These are phyloP conservation scores for Cystofilobasidium bisporidii DNA, from an alignment of 768 basidiomycete species.

Conservation along the genomic window DNA sequence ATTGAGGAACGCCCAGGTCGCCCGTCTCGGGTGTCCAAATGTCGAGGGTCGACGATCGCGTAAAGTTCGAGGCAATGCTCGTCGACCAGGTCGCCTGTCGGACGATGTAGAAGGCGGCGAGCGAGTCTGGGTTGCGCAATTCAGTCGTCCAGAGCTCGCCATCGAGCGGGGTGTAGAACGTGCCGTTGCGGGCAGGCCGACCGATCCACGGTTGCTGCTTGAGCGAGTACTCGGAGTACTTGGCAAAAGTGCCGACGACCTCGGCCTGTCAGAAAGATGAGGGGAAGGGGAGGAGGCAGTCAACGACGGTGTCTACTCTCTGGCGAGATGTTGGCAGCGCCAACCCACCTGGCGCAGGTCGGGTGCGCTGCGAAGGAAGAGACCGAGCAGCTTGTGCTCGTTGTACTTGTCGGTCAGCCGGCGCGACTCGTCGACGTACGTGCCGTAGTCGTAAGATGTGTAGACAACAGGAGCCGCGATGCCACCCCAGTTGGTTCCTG, in stretches of 20 bases:
- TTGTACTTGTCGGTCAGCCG: background rate
- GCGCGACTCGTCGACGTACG: constrained; percentile 3
- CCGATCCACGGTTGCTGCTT: constrained; percentile 8
- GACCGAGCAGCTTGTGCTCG: constrained; percentile 7
- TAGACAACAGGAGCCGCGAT: constrained; percentile 57
- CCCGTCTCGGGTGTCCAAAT: constrained; percentile 11
- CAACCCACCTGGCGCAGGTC: background rate
- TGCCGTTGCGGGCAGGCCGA: constrained; percentile 5
- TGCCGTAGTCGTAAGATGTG: constrained; percentile 39
- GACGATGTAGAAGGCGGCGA: constrained; percentile 5
- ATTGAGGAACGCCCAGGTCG: constrained; percentile 6
- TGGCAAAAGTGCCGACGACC: background rate
- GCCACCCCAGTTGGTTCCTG: constrained; percentile 73
- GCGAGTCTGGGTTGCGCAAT: constrained; percentile 1
- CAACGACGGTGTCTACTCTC: too few relatives aligned
- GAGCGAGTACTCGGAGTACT: constrained; percentile 8
- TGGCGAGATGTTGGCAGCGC: background rate
- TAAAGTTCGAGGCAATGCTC: background rate
- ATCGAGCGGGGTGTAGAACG: constrained; percentile 2
- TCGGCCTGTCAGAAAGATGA: constrained; percentile 4
- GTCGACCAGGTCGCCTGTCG: background rate
- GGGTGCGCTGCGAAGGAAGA: constrained; percentile 4
- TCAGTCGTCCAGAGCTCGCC: constrained; percentile 6
- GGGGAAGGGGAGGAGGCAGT: background rate
- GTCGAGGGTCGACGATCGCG: background rate